Evolutionary conservation across 208 protist species (phyloP).

Genomic region (Crithidia thermophila): DNA sequence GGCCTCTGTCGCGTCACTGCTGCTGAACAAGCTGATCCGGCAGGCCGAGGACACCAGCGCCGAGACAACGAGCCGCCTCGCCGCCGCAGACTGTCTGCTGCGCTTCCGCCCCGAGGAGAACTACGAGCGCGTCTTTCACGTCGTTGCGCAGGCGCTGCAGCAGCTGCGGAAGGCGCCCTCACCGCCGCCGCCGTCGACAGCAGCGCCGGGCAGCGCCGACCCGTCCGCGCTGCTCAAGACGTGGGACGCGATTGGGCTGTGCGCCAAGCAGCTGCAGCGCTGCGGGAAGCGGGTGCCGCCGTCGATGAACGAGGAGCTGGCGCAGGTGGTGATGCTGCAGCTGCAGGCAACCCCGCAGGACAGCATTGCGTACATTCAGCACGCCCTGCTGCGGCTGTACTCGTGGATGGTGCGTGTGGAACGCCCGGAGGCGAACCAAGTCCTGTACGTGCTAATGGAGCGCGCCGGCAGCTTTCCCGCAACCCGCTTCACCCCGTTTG

Average conservation of each 20-base stretch:
- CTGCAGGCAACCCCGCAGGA: slow-evolving; percentile 40
- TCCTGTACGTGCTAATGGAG: slow-evolving; percentile 66
- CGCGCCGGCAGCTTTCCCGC: slow-evolving; percentile 48
- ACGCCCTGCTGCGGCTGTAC: slow-evolving; percentile 66
- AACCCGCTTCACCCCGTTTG: slow-evolving; percentile 58
- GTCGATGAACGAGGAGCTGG: slow-evolving; percentile 59
- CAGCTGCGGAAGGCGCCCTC: slow-evolving; percentile 10
- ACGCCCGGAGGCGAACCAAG: slow-evolving; percentile 44
- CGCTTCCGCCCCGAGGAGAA: slow-evolving; percentile 60
- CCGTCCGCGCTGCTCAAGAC: neutral
- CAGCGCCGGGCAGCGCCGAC: neutral
- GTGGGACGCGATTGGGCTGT: slow-evolving; percentile 40
- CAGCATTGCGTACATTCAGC: slow-evolving; percentile 38
- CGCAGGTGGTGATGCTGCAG: slow-evolving; percentile 38
- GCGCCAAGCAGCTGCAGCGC: slow-evolving; percentile 76
- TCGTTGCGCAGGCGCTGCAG: slow-evolving; percentile 53
- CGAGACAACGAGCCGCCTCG: slow-evolving; percentile 20
- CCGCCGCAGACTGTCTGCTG: slow-evolving; percentile 46
- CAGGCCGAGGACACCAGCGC: slow-evolving; percentile 50
- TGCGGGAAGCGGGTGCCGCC: slow-evolving; percentile 66
- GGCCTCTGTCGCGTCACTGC: slow-evolving; percentile 48
- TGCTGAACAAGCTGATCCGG: slow-evolving; percentile 69
- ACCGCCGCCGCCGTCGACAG: neutral
- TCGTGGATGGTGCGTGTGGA: slow-evolving; percentile 82
- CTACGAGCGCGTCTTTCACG: slow-evolving; percentile 71